Conservation (phyloP, 1,139 yeast genomes). For the Kodamaea sp. region DNA sequence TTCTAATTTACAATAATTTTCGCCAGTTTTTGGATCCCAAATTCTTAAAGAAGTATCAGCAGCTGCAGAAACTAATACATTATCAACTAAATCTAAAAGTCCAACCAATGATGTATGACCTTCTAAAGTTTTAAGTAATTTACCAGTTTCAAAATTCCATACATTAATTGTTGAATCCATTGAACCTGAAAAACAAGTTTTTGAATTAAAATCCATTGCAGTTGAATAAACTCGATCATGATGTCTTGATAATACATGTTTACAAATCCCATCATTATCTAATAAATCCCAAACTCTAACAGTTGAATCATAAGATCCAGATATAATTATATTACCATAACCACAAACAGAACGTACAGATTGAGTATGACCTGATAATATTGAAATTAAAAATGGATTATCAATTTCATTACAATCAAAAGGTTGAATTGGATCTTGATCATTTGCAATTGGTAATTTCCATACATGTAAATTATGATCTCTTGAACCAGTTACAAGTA, state of each 20-base stretch:
- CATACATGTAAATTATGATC: conserved; percentile 88
- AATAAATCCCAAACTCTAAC: conserved; percentile 89
- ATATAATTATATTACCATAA: conserved; percentile 74
- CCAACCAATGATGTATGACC: conserved; percentile 94
- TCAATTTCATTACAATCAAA: conserved; percentile 38
- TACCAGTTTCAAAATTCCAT: conserved; percentile 84
- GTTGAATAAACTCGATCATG: conserved; percentile 84
- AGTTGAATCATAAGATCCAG: conserved; percentile 89
- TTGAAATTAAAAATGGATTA: conserved; percentile 74
- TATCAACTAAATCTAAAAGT: conserved; percentile 69
- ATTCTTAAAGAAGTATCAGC: conserved; percentile 90
- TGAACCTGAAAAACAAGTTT: conserved; percentile 86
- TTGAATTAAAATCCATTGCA: conserved; percentile 69
- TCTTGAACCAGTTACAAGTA: conserved; percentile 84
- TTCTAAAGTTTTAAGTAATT: conserved; percentile 58
- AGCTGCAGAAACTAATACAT: conserved; percentile 89
- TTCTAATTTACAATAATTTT: conserved; percentile 62
- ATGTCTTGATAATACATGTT: conserved; percentile 76
- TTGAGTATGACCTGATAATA: conserved; percentile 78
- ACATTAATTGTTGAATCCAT: conserved; percentile 86
- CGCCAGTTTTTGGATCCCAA: conserved; percentile 86
- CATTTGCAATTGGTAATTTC: conserved; percentile 66
- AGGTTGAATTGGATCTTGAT: conserved; percentile 34
- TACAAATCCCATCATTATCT: conserved; percentile 60
- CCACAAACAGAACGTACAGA: conserved; percentile 90